These are phyloP conservation scores for Apiotrichum siamense DNA, from an alignment of 1,284 basidiomycete genomes.

Conservation along the genomic window DNA sequence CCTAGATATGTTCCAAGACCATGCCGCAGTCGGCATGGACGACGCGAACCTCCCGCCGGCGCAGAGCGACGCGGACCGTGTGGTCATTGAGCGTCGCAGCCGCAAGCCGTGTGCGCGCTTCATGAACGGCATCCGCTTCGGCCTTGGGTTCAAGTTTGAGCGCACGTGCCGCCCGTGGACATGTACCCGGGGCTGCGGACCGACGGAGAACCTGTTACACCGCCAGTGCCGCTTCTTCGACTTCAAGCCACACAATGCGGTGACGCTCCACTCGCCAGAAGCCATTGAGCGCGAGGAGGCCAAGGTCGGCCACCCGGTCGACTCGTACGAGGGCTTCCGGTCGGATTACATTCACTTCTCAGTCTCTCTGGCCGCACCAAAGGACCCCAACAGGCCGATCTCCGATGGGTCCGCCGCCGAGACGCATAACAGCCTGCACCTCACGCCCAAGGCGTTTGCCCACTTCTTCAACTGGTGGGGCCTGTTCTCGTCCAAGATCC, in stretches of 20 bases:
- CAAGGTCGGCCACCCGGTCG: constrained; percentile 50
- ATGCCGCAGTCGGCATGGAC: constrained; percentile 49
- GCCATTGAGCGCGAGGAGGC: constrained; percentile 44
- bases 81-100: constrained; percentile 11
- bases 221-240: constrained; percentile 74
- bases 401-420: constrained; percentile 18
- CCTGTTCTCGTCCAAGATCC: constrained; percentile 72
- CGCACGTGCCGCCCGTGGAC: constrained; percentile 68
- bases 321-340: constrained; percentile 84
- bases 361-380: constrained; percentile 70
- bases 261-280: constrained; percentile 57
- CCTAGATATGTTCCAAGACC: constrained; percentile 50
- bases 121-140: constrained; percentile 82
- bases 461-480: constrained; percentile 92
- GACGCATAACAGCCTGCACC: constrained; percentile 70
- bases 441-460: constrained; percentile 77
- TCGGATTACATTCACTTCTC: constrained; percentile 94
- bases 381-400: constrained; percentile 16
- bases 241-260: constrained; percentile 76
- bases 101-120: constrained; percentile 71
- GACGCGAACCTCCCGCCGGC: constrained; percentile 2
- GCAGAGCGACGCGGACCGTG: neutral
- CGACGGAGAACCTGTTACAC: constrained; percentile 57
- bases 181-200: constrained; percentile 60
- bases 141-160: constrained; percentile 78